These are phyloP conservation scores for Colletotrichum graminicola DNA, from an alignment of 2,329 filamentous ascomycete species.

Conservation along the genomic window DNA sequence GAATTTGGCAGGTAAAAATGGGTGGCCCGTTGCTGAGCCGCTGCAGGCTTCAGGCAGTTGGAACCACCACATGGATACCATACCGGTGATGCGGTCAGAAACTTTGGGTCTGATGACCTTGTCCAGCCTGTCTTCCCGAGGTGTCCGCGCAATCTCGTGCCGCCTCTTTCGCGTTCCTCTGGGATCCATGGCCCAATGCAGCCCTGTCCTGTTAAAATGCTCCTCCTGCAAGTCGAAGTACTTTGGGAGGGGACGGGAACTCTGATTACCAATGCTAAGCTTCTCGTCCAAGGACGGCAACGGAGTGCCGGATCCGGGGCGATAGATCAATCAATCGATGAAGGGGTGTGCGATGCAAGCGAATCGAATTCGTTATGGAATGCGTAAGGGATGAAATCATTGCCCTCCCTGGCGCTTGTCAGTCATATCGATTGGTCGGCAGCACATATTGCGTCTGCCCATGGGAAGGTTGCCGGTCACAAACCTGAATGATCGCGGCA, in stretches of 20 bases:
- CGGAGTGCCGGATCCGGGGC: conserved; percentile 24
- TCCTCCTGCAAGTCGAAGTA: neutral
- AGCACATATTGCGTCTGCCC: conserved; percentile 5
- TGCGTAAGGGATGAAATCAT: conserved; percentile 6
- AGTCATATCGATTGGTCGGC: conserved; percentile 16
- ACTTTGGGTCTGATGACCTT: conserved; percentile 42
- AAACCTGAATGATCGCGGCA: conserved; percentile 11
- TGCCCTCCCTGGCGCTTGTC: conserved; percentile 6
- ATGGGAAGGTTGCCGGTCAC: conserved; percentile 19
- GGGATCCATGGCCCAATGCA: conserved; percentile 28
- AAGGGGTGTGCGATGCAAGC: conserved; percentile 11
- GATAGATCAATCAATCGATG: neutral
- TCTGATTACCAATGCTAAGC: conserved; percentile 10
- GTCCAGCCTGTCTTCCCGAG: conserved; percentile 38
- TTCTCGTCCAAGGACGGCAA: conserved; percentile 17
- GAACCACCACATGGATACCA: conserved; percentile 35
- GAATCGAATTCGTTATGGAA: conserved; percentile 8
- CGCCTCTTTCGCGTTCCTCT: conserved; percentile 36
- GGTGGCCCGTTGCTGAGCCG: conserved; percentile 14
- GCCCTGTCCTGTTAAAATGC: conserved; percentile 36
- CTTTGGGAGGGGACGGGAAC: neutral
- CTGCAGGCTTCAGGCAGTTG: conserved; percentile 40
- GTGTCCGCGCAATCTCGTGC: conserved; percentile 40
- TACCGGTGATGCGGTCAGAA: conserved; percentile 37
- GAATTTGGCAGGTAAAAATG: conserved; percentile 12